Conservation (phyloP, 805 yeast genomes). For the Metschnikowia lachancei region DNA sequence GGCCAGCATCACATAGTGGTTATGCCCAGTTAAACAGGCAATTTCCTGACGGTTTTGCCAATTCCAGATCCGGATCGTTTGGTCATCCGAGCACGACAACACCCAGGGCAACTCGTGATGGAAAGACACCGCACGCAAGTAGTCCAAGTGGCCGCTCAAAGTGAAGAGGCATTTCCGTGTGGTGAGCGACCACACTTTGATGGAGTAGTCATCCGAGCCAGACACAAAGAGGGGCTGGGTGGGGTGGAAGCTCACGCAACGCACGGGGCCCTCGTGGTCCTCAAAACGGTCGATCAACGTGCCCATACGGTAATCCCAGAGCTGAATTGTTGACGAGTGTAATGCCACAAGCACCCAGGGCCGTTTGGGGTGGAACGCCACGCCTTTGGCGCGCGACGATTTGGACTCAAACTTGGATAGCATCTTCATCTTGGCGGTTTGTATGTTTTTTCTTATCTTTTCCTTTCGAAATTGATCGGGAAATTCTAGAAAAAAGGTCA, state of each 20-base stretch:
- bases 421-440: conserved; percentile 25
- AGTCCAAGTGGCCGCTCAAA: conserved; percentile 90
- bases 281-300: conserved; percentile 93
- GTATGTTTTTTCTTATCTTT: not conserved
- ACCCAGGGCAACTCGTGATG: conserved; percentile 98
- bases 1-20: conserved; percentile 97
- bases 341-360: conserved; percentile 96
- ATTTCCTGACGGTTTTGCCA: conserved; percentile 99
- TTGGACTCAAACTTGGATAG: conserved; percentile 83
- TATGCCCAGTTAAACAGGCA: conserved; percentile 96
- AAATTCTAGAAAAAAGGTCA: not conserved
- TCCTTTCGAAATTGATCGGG: no score
- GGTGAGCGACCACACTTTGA: conserved; percentile 93
- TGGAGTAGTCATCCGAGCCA: conserved; percentile 94
- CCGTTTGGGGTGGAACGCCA: conserved; percentile 93
- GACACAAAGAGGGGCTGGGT: conserved; percentile 96
- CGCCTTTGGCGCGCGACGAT: conserved; percentile 95
- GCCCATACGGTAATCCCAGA: conserved; percentile 99
- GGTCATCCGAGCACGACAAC: conserved; percentile 93
- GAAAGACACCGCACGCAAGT: conserved; percentile 89
- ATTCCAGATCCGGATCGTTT: conserved; percentile 98
- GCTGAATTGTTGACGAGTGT: conserved; percentile 96
- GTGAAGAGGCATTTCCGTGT: conserved; percentile 91
- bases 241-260: conserved; percentile 94
- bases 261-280: conserved; percentile 98